phyloP scores from a whole-genome alignment of 148 eudicot genomes.

The Pharnaceum exiguum region DNA sequence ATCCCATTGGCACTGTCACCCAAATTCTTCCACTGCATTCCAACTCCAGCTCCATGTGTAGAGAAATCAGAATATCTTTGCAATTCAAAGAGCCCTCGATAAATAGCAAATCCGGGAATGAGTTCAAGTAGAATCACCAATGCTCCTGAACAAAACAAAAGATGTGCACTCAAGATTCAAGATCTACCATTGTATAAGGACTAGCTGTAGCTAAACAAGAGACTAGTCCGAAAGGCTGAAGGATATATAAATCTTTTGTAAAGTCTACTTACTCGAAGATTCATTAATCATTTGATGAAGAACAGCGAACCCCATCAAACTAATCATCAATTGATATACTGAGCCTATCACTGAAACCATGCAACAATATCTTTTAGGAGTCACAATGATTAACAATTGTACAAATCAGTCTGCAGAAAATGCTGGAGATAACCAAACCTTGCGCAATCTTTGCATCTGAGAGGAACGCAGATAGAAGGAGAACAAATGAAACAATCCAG shows the following conservation, averaged over 20 bases:
- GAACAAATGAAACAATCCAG: conserved; percentile 64
- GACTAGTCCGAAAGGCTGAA: background rate
- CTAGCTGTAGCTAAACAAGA: background rate
- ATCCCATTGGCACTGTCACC: conserved; percentile 56
- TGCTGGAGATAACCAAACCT: conserved; percentile 37
- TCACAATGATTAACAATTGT: background rate
- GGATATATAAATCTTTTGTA: too few species aligned
- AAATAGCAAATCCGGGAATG: conserved; percentile 70
- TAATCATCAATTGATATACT: conserved; percentile 44
- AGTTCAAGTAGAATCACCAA: conserved; percentile 52
- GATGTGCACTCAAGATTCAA: background rate
- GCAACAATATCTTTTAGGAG: background rate
- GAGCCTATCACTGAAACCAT: conserved; percentile 50
- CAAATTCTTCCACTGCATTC: conserved; percentile 76
- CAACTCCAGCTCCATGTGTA: conserved; percentile 37
- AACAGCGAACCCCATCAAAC: conserved; percentile 46
- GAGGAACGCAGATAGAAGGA: conserved; percentile 49
- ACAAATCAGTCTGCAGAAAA: background rate
- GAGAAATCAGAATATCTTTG: conserved; percentile 42
- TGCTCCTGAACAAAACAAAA: conserved; percentile 26
- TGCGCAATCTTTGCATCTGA: conserved; percentile 56
- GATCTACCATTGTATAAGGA: background rate
- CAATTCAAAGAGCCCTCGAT: conserved; percentile 67
- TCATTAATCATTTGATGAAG: conserved; percentile 43
- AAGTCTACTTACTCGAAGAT: conserved; percentile 49